Base-by-base conservation (phyloP, 1,284 basidiomycete species). In the Serendipita sp. region DNA sequence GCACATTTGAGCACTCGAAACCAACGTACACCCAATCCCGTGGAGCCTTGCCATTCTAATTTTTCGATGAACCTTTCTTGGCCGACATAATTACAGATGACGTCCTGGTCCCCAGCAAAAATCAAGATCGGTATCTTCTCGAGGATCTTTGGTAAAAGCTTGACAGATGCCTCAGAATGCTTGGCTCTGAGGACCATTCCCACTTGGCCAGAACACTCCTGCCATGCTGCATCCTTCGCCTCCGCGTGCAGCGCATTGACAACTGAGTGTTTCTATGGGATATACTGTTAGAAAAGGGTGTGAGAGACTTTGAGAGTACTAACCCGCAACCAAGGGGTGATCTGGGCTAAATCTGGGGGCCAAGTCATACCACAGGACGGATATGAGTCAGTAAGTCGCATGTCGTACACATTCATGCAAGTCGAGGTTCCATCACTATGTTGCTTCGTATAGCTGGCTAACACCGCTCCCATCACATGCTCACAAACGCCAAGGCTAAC, bases 321-420 rank as follows among this genome's bases (percentile, higher is more conserved):
- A 71, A 93, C 92, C 30, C 80, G 82, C 12, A 99, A 82, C 71
- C 94, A 97, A 2, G 77, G 75, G 47, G 85, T 87, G 43, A 97
- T 79, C 58, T 87, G 83, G 6, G 78, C 72, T 29, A 99, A 81
- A 67, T 93, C 91, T n/a, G 87, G 85, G 2, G 95, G 95, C 95
- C 95, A 99, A 73, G 95, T 95, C 91, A 98, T 91, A 1, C 95
- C 95, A 73, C 95, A 99, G 2, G 84, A 86, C n/a, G 94, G 94
- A 55, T 73, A 77, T 12, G 79, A 80, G 71, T 99, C 96, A 62
- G 87, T 83, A 32, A 91, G 75, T 38, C 96, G 86, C 22, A 98
- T 83, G 70, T 99, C 96, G 70, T 99, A 99, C 53, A 98, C 84
- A 72, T 99, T 99, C 69, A 94, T 78, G 73, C 95, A 99, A 73